These are phyloP conservation scores for Eucalyptus viminalis DNA, from an alignment of 345 rosid genomes.

Conservation along the genomic window DNA sequence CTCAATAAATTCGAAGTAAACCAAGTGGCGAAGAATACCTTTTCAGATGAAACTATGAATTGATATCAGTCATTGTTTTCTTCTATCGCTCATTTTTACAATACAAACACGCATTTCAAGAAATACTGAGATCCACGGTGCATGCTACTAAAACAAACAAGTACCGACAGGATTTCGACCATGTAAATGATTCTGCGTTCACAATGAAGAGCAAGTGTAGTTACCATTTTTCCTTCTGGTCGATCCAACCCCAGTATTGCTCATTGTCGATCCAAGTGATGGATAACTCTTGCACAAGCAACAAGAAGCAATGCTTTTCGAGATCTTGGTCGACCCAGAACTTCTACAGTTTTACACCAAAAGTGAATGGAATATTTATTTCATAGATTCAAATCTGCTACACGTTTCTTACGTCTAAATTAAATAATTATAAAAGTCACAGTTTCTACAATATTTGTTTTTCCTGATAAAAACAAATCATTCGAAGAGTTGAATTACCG, in stretches of 20 bases:
- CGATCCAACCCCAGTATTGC: not conserved
- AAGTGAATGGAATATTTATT: not conserved
- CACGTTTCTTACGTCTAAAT: not conserved
- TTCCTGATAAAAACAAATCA: not conserved
- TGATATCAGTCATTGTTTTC: not conserved
- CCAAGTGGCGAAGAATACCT: not conserved
- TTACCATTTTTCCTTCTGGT: not conserved
- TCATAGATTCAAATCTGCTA: not conserved
- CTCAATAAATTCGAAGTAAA: not conserved
- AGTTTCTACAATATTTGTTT: not conserved
- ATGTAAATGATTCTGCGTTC: not conserved
- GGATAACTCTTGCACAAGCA: not conserved
- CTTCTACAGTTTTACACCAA: not conserved
- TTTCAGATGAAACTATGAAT: not conserved
- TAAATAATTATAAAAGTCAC: too few species aligned
- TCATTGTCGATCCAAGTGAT: not conserved
- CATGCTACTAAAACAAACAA: not conserved
- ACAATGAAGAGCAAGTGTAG: not conserved
- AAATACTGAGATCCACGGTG: not conserved
- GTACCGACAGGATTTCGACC: not conserved
- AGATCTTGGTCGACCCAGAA: not conserved
- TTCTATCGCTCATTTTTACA: accelerated
- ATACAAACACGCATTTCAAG: not conserved
- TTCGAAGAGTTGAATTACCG: not conserved
- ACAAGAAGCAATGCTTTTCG: not conserved